phyloP scores from a whole-genome alignment of 768 basidiomycete genomes.

The Tubosaeta sp. region DNA sequence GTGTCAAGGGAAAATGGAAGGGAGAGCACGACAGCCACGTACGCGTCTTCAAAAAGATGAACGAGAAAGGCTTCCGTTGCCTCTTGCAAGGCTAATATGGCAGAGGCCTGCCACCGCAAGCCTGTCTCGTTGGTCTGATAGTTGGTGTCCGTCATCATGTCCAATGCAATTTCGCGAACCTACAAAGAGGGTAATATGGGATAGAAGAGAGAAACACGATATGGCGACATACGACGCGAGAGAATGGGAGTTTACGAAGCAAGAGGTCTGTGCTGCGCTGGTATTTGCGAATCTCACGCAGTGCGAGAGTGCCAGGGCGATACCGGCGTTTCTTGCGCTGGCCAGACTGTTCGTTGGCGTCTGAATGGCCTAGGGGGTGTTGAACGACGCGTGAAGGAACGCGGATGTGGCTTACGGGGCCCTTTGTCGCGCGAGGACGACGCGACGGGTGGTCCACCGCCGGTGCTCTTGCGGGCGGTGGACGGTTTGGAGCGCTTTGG shows the following conservation, averaged over 20 bases:
- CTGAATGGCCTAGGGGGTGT: constrained; percentile 19
- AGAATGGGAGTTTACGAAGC: constrained; percentile 85
- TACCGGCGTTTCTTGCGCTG: constrained; percentile 59
- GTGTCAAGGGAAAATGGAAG: background rate
- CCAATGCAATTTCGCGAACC: constrained; percentile 94
- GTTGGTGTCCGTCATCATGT: constrained; percentile 79
- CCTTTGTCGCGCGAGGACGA: constrained; percentile 25
- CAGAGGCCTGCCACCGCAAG: constrained; percentile 94
- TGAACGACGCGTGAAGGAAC: constrained; percentile 8
- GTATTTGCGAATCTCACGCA: constrained; percentile 91
- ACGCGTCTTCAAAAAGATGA: constrained; percentile 98
- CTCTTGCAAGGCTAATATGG: constrained; percentile 91
- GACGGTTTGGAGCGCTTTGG: constrained; percentile 45
- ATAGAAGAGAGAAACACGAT: background rate
- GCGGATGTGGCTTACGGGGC: constrained; percentile 20
- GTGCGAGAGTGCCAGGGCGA: constrained; percentile 84
- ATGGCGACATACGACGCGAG: constrained; percentile 68
- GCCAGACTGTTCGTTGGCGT: constrained; percentile 22
- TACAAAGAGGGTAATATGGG: constrained; percentile 30
- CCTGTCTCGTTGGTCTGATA: constrained; percentile 52
- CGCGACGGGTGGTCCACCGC: constrained; percentile 42
- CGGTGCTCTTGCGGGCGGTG: constrained; percentile 87
- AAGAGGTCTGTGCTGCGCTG: constrained; percentile 91
- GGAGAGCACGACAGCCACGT: constrained; percentile 36
- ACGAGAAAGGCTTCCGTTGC: constrained; percentile 94